These are phyloP conservation scores for Saposhnikovia divaricata DNA, from an alignment of 129 eudicot species.

Conservation along the genomic window DNA sequence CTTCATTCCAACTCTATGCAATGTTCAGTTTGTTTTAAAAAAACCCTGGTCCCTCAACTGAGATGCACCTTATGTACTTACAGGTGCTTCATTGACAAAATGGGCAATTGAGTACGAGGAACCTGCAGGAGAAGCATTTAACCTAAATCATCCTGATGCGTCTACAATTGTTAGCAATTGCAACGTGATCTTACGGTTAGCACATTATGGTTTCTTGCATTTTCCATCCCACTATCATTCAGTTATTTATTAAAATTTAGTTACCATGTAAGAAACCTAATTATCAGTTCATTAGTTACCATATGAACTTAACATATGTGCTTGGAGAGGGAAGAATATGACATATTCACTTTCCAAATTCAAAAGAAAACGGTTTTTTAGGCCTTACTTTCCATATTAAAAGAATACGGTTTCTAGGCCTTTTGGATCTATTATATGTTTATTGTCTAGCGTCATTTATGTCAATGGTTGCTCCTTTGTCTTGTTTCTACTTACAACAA, in stretches of 20 bases:
- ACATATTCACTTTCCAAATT: not conserved
- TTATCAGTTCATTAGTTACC: no score
- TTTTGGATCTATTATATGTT: not conserved
- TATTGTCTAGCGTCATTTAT: not conserved
- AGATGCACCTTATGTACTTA: not conserved
- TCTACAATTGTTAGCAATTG: constrained; percentile 39
- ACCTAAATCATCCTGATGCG: constrained; percentile 48
- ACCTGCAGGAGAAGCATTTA: constrained; percentile 57
- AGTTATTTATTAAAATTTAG: not conserved
- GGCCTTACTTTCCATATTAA: not conserved
- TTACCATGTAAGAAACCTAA: no score
- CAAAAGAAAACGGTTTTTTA: not conserved
- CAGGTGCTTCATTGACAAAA: constrained; percentile 37
- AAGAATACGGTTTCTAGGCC: not conserved
- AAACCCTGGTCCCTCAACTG: not conserved
- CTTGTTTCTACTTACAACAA: not conserved
- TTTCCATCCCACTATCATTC: not conserved
- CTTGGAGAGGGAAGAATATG: not conserved
- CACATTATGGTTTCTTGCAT: not conserved
- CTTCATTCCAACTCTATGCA: not conserved
- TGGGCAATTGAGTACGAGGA: constrained; percentile 52
- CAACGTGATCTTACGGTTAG: constrained; percentile 57
- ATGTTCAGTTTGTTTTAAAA: not conserved
- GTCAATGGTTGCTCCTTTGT: not conserved
- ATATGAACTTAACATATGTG: not conserved